A percentile compares a stretch with the other conserved stretches of the same genome.
These are phyloP conservation scores for Termitomyces sp. DNA, from an alignment of 768 basidiomycete species.

Conservation along the genomic window DNA sequence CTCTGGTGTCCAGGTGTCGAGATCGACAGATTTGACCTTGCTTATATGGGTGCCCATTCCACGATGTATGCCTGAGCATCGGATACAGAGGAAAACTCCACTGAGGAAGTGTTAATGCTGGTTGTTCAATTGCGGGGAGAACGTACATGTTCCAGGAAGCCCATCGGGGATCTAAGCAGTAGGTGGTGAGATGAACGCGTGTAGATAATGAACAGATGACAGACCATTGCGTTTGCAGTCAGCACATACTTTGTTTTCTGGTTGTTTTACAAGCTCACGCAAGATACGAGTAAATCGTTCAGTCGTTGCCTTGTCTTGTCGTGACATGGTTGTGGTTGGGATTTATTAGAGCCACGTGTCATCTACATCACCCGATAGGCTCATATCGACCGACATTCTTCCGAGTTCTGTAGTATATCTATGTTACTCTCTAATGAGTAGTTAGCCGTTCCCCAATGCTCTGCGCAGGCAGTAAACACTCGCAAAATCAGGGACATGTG, in stretches of 20 bases:
- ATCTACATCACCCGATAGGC: not conserved
- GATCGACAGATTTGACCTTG: conserved; percentile 94
- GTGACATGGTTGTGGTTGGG: conserved; percentile 25
- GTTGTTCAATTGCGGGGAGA: not conserved
- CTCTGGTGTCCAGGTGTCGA: conserved; percentile 96
- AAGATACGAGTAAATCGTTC: conserved; percentile 75
- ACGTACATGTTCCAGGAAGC: conserved; percentile 93
- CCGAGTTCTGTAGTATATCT: too few species aligned
- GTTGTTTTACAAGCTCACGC: conserved; percentile 79
- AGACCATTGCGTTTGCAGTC: conserved; percentile 96
- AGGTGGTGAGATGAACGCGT: conserved; percentile 1
- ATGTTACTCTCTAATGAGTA: too few species aligned
- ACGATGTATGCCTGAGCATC: conserved; percentile 96
- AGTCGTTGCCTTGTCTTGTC: conserved; percentile 81
- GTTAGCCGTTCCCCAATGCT: too few species aligned
- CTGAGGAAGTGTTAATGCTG: conserved; percentile 29
- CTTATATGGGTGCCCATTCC: conserved; percentile 99
- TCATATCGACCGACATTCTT: too few species aligned
- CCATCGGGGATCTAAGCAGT: conserved; percentile 83
- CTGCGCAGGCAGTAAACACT: too few species aligned
- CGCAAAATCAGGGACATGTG: too few species aligned
- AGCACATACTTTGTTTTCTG: conserved; percentile 92
- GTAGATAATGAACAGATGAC: conserved; percentile 19
- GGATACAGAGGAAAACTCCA: conserved; percentile 92
- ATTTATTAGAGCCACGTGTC: not conserved